Evolutionary conservation across 2,329 filamentous ascomycete genomes (phyloP).

Genomic region (Fusarium pseudocircinatum): DNA sequence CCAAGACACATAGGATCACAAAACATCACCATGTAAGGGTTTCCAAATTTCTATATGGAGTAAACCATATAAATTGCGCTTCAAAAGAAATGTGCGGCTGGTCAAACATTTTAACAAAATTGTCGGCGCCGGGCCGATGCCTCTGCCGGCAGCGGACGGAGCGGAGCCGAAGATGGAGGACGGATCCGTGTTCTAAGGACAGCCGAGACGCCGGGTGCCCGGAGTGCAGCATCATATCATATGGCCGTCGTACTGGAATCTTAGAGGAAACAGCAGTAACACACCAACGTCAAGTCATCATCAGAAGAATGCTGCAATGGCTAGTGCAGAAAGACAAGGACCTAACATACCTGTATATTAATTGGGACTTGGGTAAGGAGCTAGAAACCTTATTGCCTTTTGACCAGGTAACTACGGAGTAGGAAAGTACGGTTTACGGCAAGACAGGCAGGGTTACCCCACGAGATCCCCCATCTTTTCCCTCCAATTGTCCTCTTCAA

Average conservation of each 20-base stretch:
- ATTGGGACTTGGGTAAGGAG: not conserved
- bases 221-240: not conserved
- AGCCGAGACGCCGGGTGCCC: not conserved
- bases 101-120: not conserved
- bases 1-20: not conserved
- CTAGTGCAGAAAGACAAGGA: not conserved
- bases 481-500: slow-evolving; percentile 4
- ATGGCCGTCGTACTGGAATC: not conserved
- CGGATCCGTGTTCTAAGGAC: not conserved
- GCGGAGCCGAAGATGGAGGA: slow-evolving; percentile 5
- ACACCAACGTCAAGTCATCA: too few species aligned
- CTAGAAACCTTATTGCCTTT: too few species aligned
- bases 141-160: not conserved
- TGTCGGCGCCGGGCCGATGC: not conserved
- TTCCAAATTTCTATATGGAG: not conserved
- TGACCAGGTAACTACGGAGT: not conserved
- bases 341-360: not conserved
- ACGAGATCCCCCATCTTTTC: slow-evolving; percentile 18
- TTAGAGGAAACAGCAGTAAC: too few species aligned
- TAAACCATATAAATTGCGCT: too few species aligned
- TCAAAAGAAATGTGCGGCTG: too few species aligned
- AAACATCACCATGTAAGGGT: not conserved
- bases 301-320: not conserved
- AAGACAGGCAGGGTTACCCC: slow-evolving; percentile 32
- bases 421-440: not conserved